Conservation (phyloP, 2,329 filamentous ascomycete genomes). For the Didymella glomerata region DNA sequence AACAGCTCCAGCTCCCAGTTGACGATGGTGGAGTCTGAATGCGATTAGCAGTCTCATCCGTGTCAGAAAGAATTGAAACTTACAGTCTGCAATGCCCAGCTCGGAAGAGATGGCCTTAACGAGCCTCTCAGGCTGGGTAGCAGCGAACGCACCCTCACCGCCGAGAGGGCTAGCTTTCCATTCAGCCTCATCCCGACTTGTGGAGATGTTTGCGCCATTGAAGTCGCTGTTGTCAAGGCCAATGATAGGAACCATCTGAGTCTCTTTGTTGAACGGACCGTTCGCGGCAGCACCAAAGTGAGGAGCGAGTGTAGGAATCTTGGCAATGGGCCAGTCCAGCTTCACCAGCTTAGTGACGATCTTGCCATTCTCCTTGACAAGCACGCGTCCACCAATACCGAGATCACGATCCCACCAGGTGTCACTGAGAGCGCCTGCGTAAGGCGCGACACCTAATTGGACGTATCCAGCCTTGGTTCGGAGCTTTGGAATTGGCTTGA, state of each 20-base stretch:
- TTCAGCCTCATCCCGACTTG: slow-evolving; percentile 47
- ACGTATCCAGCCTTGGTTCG: slow-evolving; percentile 85
- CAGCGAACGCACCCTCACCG: slow-evolving; percentile 74
- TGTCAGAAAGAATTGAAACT: slow-evolving; percentile 7
- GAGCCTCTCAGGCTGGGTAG: slow-evolving; percentile 84
- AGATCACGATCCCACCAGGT: slow-evolving; percentile 99
- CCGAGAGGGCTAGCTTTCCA: slow-evolving; percentile 60
- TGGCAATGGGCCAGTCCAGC: slow-evolving; percentile 89
- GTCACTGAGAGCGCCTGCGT: slow-evolving; percentile 83
- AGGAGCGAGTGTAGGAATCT: slow-evolving; percentile 88
- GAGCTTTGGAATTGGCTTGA: slow-evolving; percentile 90
- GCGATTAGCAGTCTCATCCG: not conserved
- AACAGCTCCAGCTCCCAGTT: slow-evolving; percentile 98
- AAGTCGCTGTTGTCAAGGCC: slow-evolving; percentile 79
- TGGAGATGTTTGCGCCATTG: slow-evolving; percentile 25
- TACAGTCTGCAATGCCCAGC: slow-evolving; percentile 74
- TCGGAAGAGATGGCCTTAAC: slow-evolving; percentile 83
- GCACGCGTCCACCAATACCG: slow-evolving; percentile 85
- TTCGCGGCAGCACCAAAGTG: slow-evolving; percentile 82
- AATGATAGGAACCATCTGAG: slow-evolving; percentile 92
- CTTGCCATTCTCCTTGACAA: slow-evolving; percentile 82
- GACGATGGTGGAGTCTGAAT: slow-evolving; percentile 71
- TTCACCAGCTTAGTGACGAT: slow-evolving; percentile 85
- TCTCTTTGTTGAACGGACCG: slow-evolving; percentile 82
- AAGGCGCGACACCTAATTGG: slow-evolving; percentile 90